phyloP scores from a whole-genome alignment of 164 flowering plant species.

The Aristolochia contorta region DNA sequence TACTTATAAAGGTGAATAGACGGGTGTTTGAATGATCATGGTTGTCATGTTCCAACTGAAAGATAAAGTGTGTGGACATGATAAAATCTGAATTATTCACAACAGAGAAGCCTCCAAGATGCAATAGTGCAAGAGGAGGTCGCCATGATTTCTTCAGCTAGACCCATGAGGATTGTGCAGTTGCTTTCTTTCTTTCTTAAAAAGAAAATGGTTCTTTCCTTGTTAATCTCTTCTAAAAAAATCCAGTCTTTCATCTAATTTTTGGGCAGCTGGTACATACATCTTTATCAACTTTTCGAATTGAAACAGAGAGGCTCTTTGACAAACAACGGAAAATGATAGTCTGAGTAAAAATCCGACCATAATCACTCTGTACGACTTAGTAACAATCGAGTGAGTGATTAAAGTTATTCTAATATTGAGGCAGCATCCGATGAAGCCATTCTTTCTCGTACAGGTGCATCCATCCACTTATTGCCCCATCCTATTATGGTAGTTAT shows the following conservation, averaged over 20 bases:
- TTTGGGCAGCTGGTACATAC: no score
- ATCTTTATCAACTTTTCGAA: no score
- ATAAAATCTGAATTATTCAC: conserved; percentile 3
- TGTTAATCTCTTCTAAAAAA: background rate
- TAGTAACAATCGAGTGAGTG: no score
- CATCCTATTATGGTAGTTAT: no score
- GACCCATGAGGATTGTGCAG: conserved; percentile 6
- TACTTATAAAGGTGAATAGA: conserved; percentile 5
- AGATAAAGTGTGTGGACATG: conserved; percentile 1
- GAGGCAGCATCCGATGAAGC: no score
- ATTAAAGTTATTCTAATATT: no score
- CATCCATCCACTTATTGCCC: no score
- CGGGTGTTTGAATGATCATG: conserved; percentile 2
- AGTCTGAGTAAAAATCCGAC: no score
- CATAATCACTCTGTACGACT: no score
- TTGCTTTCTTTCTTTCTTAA: background rate
- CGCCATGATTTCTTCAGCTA: conserved; percentile 17
- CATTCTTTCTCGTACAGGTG: no score
- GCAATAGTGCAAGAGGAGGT: conserved; percentile 6
- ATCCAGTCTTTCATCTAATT: background rate
- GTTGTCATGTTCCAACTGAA: conserved; percentile 4
- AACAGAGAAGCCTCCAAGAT: conserved; percentile 9
- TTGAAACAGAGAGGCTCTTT: no score
- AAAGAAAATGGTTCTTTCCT: background rate
- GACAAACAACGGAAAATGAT: no score